phyloP scores from a whole-genome alignment of 1,284 basidiomycete species.

The Hypsizygus ulmarius region DNA sequence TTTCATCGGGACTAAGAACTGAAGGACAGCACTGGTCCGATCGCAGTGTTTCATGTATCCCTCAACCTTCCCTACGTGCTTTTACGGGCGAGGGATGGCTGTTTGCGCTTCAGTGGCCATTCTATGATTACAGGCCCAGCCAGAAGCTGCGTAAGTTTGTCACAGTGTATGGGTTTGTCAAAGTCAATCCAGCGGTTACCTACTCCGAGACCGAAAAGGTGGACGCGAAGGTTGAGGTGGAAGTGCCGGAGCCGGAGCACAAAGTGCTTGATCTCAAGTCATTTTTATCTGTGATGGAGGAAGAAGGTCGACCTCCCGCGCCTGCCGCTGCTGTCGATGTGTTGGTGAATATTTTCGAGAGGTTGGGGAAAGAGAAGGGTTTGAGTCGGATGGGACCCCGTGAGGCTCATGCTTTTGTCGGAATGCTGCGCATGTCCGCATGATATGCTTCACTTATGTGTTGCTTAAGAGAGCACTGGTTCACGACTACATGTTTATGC shows the following conservation, averaged over 20 bases:
- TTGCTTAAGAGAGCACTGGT: no score
- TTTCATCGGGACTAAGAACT: slow-evolving; percentile 7
- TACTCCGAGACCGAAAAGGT: no score
- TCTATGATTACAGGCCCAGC: neutral
- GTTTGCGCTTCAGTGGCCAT: slow-evolving; percentile 3
- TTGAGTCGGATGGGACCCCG: neutral
- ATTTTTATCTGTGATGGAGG: slow-evolving; percentile 3
- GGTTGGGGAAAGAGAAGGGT: neutral
- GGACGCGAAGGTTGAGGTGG: no score
- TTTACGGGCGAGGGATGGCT: slow-evolving; percentile 11
- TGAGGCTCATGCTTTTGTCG: no score
- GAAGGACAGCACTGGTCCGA: slow-evolving; percentile 2
- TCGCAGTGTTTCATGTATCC: slow-evolving; percentile 7
- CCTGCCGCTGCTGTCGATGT: slow-evolving; percentile 1
- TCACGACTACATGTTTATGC: no score
- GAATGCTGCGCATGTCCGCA: no score
- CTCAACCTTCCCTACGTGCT: neutral
- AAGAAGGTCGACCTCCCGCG: slow-evolving; percentile 1
- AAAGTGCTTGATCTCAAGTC: slow-evolving; percentile 1
- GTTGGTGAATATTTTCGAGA: neutral
- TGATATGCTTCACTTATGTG: no score
- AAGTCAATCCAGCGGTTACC: neutral
- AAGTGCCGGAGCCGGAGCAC: no score
- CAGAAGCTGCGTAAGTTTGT: no score
- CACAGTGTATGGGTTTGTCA: slow-evolving; percentile 6